These are phyloP conservation scores for Boletellus ananas DNA, from an alignment of 768 basidiomycete genomes.

Conservation along the genomic window DNA sequence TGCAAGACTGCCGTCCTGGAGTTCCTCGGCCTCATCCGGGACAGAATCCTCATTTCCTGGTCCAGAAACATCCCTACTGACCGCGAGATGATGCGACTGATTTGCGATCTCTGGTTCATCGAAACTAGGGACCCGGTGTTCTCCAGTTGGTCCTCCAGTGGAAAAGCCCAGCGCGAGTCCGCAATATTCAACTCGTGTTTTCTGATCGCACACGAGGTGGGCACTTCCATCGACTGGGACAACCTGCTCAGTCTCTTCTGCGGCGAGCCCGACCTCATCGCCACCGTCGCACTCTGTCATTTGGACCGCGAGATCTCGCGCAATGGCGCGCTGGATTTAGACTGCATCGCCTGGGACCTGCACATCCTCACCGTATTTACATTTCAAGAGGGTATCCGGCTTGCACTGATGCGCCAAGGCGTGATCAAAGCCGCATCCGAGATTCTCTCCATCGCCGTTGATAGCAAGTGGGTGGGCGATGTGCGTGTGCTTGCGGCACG, in stretches of 20 bases:
- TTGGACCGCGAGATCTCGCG: conserved; percentile 24
- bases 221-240: conserved; percentile 16
- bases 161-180: conserved; percentile 26
- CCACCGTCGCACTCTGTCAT: conserved; percentile 22
- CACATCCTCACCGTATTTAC: conserved; percentile 24
- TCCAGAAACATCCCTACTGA: conserved; percentile 22
- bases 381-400: conserved; percentile 14
- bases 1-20: conserved; percentile 25
- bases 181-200: conserved; percentile 27
- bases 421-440: conserved; percentile 23
- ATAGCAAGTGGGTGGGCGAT: conserved; percentile 11
- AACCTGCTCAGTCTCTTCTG: conserved; percentile 24
- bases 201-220: conserved; percentile 24
- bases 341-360: conserved; percentile 28
- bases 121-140: conserved; percentile 23
- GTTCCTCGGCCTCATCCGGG: conserved; percentile 26
- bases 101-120: conserved; percentile 28
- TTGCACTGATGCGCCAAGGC: conserved; percentile 21
- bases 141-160: conserved; percentile 15
- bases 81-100: conserved; percentile 26
- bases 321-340: conserved; percentile 13
- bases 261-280: conserved; percentile 16
- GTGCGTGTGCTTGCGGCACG: conserved; percentile 15
- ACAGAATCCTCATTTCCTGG: conserved; percentile 25
- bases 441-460: conserved; percentile 11